Evolutionary conservation across 1,284 basidiomycete species (phyloP).

Genomic region (Mycosarcoma maydis): DNA sequence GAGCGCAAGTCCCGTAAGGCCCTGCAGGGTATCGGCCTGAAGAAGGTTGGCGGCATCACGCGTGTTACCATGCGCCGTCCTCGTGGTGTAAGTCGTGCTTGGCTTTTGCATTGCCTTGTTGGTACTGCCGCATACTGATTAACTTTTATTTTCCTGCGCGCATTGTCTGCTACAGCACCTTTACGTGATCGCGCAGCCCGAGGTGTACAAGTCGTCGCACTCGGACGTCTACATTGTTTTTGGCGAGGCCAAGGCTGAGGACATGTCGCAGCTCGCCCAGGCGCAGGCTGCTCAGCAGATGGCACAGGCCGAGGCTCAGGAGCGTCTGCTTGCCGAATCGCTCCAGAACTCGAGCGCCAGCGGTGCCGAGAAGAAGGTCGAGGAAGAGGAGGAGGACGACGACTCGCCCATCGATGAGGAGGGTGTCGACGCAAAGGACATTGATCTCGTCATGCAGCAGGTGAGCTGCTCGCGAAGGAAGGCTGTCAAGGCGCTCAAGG

Average conservation of each 20-base stretch:
- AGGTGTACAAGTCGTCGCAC: constrained; percentile 96
- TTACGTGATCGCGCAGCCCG: constrained; percentile 90
- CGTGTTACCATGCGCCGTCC: constrained; percentile 92
- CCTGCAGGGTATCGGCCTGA: constrained; percentile 69
- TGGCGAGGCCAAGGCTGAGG: constrained; percentile 96
- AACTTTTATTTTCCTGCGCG: no score
- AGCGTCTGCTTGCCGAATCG: constrained; percentile 73
- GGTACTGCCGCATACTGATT: no score
- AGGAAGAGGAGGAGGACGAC: constrained; percentile 67
- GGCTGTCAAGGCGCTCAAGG: constrained; percentile 67
- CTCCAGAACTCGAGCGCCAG: constrained; percentile 50
- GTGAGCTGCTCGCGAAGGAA: constrained; percentile 65
- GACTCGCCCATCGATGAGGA: constrained; percentile 68
- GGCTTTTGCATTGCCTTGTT: no score
- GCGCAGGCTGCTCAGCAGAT: constrained; percentile 85
- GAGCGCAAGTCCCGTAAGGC: constrained; percentile 67
- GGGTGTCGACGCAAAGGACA: constrained; percentile 86
- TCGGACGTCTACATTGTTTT: constrained; percentile 99
- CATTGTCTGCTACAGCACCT: constrained; percentile 73
- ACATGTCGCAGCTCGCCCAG: constrained; percentile 86
- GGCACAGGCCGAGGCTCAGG: constrained; percentile 71
- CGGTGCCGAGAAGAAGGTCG: constrained; percentile 40
- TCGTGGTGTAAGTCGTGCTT: constrained; percentile 86
- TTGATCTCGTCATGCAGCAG: constrained; percentile 89
- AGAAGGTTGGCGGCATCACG: constrained; percentile 90